These are phyloP conservation scores for Akanthomyces muscarius DNA, from an alignment of 2,329 filamentous ascomycete species.

Conservation along the genomic window DNA sequence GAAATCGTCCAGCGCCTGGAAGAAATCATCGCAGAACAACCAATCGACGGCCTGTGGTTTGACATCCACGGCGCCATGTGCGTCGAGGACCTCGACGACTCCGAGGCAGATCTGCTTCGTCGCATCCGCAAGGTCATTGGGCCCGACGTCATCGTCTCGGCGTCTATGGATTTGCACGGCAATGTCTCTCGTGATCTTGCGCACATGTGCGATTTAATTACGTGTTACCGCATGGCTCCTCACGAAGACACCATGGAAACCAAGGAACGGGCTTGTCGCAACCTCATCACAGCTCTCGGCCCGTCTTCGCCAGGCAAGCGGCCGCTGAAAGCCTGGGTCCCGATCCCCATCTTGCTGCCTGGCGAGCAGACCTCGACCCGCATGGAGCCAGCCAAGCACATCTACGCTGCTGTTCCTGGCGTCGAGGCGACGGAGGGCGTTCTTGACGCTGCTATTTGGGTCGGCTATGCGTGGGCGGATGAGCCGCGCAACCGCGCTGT, in stretches of 20 bases:
- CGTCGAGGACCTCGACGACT: slow-evolving; percentile 46
- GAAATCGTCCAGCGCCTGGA: slow-evolving; percentile 39
- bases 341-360: slow-evolving; percentile 47
- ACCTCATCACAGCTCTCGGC: slow-evolving; percentile 40
- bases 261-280: slow-evolving; percentile 47
- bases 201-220: slow-evolving; percentile 48
- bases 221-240: slow-evolving; percentile 50
- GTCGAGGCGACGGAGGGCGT: slow-evolving; percentile 40
- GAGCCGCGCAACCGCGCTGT: slow-evolving; percentile 48
- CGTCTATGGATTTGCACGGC: slow-evolving; percentile 54
- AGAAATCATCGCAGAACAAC: slow-evolving; percentile 30
- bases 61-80: slow-evolving; percentile 56
- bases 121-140: slow-evolving; percentile 45
- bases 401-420: slow-evolving; percentile 44
- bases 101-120: slow-evolving; percentile 43
- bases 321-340: slow-evolving; percentile 50
- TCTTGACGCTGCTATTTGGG: slow-evolving; percentile 51
- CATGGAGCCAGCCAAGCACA: slow-evolving; percentile 46
- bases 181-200: slow-evolving; percentile 48
- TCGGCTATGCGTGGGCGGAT: slow-evolving; percentile 54
- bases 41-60: slow-evolving; percentile 49
- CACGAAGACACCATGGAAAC: slow-evolving; percentile 49
- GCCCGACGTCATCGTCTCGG: slow-evolving; percentile 43
- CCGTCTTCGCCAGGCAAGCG: slow-evolving; percentile 25
- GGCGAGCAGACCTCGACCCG: slow-evolving; percentile 54